Conservation (phyloP, 2,329 filamentous ascomycete genomes). For the Calonectria fujianensis region DNA sequence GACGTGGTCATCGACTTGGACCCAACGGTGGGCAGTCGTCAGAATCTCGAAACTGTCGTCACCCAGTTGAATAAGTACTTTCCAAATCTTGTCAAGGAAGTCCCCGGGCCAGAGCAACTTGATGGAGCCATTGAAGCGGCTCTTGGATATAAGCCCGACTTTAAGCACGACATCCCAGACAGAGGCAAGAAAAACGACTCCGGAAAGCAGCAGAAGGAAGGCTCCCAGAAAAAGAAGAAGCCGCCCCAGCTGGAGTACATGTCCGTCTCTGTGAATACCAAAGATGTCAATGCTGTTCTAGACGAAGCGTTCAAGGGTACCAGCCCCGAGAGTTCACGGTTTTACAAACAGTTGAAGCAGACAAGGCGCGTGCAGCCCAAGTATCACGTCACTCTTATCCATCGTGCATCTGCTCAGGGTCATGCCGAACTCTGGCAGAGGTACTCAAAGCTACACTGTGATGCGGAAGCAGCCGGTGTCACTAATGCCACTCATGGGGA, state of each 20-base stretch:
- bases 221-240: constrained; percentile 59
- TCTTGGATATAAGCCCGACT: constrained; percentile 83
- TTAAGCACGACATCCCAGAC: constrained; percentile 84
- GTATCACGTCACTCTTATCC: constrained; percentile 97
- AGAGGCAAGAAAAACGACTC: constrained; percentile 64
- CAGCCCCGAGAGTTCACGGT: constrained; percentile 65
- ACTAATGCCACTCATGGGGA: constrained; percentile 70
- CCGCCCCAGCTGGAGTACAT: constrained; percentile 75
- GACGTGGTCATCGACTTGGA: constrained; percentile 91
- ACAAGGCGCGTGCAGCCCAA: constrained; percentile 84
- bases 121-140: constrained; percentile 87
- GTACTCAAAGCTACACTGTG: constrained; percentile 77
- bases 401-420: constrained; percentile 78
- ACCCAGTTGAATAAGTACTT: constrained; percentile 83
- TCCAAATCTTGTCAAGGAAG: constrained; percentile 82
- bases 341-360: constrained; percentile 86
- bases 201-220: constrained; percentile 54
- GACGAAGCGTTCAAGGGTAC: constrained; percentile 80
- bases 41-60: constrained; percentile 89
- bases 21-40: constrained; percentile 83
- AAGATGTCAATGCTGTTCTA: constrained; percentile 72
- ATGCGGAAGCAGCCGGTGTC: constrained; percentile 60
- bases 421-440: constrained; percentile 84
- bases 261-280: constrained; percentile 67
- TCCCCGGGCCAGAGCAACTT: constrained; percentile 84